Base-by-base conservation (phyloP, 306 rosid species). In the Dalbergia cultrata region DNA sequence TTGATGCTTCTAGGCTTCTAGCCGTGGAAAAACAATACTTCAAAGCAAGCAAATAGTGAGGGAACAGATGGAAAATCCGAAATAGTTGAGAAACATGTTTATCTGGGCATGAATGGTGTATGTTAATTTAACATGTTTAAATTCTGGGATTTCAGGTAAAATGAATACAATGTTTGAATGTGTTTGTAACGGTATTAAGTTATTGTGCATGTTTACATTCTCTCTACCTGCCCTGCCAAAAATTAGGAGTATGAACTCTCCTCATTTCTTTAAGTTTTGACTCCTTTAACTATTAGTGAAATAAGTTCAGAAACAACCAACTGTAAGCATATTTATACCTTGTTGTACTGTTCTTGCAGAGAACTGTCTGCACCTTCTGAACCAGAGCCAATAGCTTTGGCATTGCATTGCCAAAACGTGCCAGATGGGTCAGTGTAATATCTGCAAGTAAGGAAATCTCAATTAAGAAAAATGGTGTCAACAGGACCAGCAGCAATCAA, bases 361-460 rank as follows among this genome's bases (percentile, higher is more conserved):
- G 99, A 93, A 81, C 97, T 95, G 77, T 95, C 99, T 18, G 99
- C 99, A 34, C 98, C 99, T 88, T 95, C 99, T 3, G 98, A 95
- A 57, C 99, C 99, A 18, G 99, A 95, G 22, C 99, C 99, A 70
- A 95, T 95, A 74, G 99, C 99, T 83, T 95, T 95, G 68, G 92
- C 99, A 83, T 89, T 90, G 96, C 99, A 95, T 90, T 95, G 99
- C 99, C 99, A 95, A 81, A 95, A 95, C 17, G 99, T 95, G 81
- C 99, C 99, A 73, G 99, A 95, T 50, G 99, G 99, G 88, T 95
- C 99, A 19, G 99, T 95, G 68, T 93, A 85, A 85, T 93, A 95
- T 69, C 99, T 95, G 87, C 86, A 86, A 63, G 75, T 71, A 56
- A 80, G 50, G 76, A 76, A 53, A 77, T 63, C 52, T 73, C 11